phyloP scores from a whole-genome alignment of 257 asterid species.

The Lantana camara region DNA sequence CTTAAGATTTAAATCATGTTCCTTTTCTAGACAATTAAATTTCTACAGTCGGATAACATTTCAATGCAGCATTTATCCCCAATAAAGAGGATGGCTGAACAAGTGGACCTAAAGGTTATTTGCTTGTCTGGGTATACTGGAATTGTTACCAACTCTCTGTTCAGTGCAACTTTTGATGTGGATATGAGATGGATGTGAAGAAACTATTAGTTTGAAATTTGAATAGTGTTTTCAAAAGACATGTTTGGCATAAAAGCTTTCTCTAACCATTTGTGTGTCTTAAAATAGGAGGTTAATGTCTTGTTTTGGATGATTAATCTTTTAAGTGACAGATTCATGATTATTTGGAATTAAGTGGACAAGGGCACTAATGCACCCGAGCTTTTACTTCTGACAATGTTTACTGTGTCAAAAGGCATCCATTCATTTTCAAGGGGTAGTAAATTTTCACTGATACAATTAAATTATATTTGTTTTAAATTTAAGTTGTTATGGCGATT shows the following conservation, averaged over 20 bases:
- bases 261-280: not conserved
- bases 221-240: not conserved
- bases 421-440: not conserved
- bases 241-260: slow-evolving; percentile 1
- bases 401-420: slow-evolving; percentile 15
- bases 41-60: slow-evolving; percentile 1
- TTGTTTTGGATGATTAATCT: not conserved
- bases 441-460: not conserved
- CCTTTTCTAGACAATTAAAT: not conserved
- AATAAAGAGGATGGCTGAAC: not conserved
- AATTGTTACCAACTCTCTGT: not conserved
- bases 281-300: not conserved
- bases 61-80: no score
- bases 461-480: not conserved
- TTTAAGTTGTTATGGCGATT: slow-evolving; percentile 19
- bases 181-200: not conserved
- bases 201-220: not conserved
- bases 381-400: not conserved
- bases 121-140: not conserved
- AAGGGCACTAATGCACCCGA: not conserved
- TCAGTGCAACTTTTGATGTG: not conserved
- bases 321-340: not conserved
- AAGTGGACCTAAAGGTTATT: slow-evolving; percentile 6
- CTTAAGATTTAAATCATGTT: not conserved
- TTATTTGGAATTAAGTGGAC: not conserved